These are phyloP conservation scores for Waitea zeae DNA, from an alignment of 1,284 basidiomycete genomes.

Conservation along the genomic window DNA sequence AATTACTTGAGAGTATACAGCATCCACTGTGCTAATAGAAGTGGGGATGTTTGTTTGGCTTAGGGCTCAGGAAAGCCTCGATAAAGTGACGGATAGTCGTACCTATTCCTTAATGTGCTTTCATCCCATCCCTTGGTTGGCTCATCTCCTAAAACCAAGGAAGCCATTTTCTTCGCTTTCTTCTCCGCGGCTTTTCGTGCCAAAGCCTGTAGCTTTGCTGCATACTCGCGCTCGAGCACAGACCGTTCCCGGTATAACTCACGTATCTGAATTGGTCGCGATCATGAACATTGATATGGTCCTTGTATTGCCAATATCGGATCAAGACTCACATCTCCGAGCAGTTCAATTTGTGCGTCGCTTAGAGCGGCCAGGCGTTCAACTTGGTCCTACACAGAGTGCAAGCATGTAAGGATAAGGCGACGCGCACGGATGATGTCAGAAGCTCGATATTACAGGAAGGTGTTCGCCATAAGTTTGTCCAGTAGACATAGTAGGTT, in stretches of 20 bases:
- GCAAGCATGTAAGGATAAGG: slow-evolving; percentile 4
- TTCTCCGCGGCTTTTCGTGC: slow-evolving; percentile 52
- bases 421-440: neutral
- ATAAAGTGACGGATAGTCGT: neutral
- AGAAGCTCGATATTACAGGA: slow-evolving; percentile 9
- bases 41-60: no score
- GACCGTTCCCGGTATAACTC: slow-evolving; percentile 52
- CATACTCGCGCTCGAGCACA: slow-evolving; percentile 60
- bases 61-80: slow-evolving; percentile 1
- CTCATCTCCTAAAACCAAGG: slow-evolving; percentile 43
- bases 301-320: slow-evolving; percentile 1
- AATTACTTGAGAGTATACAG: slow-evolving; percentile 49
- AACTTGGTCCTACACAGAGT: slow-evolving; percentile 18
- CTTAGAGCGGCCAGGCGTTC: slow-evolving; percentile 23
- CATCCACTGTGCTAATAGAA: slow-evolving; percentile 46
- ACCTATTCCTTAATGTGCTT: slow-evolving; percentile 10
- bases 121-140: slow-evolving; percentile 48
- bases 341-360: slow-evolving; percentile 44
- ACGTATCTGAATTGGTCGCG: slow-evolving; percentile 28
- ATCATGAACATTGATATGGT: slow-evolving; percentile 3
- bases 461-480: slow-evolving; percentile 14
- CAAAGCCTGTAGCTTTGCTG: slow-evolving; percentile 44
- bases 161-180: slow-evolving; percentile 37
- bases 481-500: slow-evolving; percentile 7
- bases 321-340: slow-evolving; percentile 32